Evolutionary conservation across 495 filamentous ascomycete species (phyloP).

Genomic region (Tuber borchii): DNA sequence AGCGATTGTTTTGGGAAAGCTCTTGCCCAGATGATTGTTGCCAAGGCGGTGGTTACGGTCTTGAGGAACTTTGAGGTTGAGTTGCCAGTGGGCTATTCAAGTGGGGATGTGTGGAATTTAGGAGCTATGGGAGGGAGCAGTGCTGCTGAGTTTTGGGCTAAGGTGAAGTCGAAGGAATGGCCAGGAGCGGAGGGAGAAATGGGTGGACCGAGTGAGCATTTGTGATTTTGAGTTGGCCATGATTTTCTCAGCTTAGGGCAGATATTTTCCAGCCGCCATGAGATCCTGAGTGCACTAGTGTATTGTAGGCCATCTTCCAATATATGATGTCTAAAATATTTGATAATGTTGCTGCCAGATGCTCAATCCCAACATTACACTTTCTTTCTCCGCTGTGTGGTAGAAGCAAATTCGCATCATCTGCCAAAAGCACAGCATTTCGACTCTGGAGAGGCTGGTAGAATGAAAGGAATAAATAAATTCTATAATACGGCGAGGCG

Average conservation of each 20-base stretch:
- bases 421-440: no score
- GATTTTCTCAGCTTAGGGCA: background rate
- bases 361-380: no score
- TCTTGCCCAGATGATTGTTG: constrained; percentile 12
- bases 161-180: background rate
- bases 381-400: no score
- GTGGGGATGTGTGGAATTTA: background rate
- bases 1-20: constrained; percentile 25
- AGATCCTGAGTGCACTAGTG: no score
- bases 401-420: no score
- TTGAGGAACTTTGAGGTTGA: background rate
- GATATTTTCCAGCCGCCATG: no score
- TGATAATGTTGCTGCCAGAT: no score
- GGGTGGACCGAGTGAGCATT: background rate
- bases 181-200: background rate
- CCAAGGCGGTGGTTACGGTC: background rate
- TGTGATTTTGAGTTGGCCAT: background rate
- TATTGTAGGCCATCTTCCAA: no score
- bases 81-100: background rate
- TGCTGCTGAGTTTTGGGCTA: background rate
- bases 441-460: no score
- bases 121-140: background rate
- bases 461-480: no score
- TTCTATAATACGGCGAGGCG: no score
- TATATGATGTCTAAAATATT: no score